phyloP scores from a whole-genome alignment of 495 filamentous ascomycete species.

The Cercophora samala region DNA sequence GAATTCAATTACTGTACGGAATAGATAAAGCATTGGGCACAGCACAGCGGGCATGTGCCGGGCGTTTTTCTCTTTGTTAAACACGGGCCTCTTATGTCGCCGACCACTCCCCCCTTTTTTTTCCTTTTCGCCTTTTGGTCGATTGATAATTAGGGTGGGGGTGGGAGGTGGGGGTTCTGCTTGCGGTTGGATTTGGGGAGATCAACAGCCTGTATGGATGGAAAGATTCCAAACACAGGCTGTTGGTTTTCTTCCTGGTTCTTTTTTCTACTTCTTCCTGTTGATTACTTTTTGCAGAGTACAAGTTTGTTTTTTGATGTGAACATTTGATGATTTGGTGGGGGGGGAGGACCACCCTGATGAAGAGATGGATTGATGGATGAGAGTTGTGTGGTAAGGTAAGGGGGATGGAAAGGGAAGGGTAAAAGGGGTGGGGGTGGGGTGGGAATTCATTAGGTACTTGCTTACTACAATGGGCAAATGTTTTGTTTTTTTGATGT shows the following conservation, averaged over 20 bases:
- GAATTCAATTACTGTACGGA: neutral
- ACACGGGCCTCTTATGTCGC: neutral
- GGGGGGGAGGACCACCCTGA: neutral
- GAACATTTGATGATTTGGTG: neutral
- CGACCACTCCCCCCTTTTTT: neutral
- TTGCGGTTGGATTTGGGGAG: neutral
- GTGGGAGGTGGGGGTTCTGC: neutral
- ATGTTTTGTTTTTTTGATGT: neutral
- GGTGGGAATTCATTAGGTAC: neutral
- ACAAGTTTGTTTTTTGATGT: neutral
- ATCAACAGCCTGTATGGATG: neutral
- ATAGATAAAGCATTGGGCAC: slow-evolving; percentile 1
- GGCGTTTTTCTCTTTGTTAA: neutral
- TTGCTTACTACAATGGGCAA: neutral
- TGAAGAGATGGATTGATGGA: neutral
- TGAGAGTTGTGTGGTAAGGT: neutral
- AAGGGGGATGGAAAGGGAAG: neutral
- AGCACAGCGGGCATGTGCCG: slow-evolving; percentile 1
- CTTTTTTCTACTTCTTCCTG: neutral
- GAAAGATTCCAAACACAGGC: neutral
- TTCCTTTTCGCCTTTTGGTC: neutral
- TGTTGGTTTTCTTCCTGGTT: neutral
- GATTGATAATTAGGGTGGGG: neutral
- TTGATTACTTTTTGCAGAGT: slow-evolving; percentile 6
- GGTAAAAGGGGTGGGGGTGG: neutral